Evolutionary conservation across 495 filamentous ascomycete genomes (phyloP).

Genomic region (Lasiosphaeriaceae sp.): DNA sequence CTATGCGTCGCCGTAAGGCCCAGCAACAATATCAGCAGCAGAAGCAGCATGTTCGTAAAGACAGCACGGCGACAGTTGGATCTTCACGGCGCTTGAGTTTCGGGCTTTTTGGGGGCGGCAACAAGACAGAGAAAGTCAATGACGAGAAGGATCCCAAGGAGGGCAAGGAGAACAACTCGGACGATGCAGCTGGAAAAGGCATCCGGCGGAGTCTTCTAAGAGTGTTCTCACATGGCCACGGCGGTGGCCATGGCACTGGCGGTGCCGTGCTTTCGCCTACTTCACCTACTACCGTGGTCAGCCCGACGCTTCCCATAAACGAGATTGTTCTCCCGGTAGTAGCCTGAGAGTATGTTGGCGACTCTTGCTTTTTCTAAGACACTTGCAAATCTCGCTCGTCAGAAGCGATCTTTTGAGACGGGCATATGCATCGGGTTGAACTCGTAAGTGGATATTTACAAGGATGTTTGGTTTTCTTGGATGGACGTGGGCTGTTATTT

Average conservation of each 20-base stretch:
- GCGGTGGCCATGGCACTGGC: neutral
- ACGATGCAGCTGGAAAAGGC: conserved; percentile 35
- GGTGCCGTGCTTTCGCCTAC: conserved; percentile 7
- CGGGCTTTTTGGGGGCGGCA: conserved; percentile 21
- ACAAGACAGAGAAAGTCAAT: neutral
- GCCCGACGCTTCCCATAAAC: neutral
- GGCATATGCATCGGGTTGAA: too few relatives aligned
- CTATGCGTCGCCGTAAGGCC: conserved; percentile 32
- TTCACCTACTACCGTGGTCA: conserved; percentile 1
- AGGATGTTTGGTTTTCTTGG: neutral
- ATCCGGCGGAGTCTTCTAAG: conserved; percentile 39
- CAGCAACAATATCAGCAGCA: conserved; percentile 15
- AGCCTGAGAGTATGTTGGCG: neutral
- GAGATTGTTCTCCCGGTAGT: too few relatives aligned
- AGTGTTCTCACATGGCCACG: conserved; percentile 29
- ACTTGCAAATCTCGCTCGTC: too few relatives aligned
- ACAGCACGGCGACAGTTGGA: conserved; percentile 8
- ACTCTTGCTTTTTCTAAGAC: neutral
- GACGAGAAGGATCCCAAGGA: neutral
- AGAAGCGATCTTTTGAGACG: too few relatives aligned
- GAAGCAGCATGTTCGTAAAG: conserved; percentile 20
- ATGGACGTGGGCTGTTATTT: neutral
- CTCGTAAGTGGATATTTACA: too few relatives aligned
- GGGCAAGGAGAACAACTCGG: conserved; percentile 32
- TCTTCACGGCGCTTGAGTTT: conserved; percentile 25